Conservation (phyloP, 495 filamentous ascomycete species). For the Penicillium cataractarum region DNA sequence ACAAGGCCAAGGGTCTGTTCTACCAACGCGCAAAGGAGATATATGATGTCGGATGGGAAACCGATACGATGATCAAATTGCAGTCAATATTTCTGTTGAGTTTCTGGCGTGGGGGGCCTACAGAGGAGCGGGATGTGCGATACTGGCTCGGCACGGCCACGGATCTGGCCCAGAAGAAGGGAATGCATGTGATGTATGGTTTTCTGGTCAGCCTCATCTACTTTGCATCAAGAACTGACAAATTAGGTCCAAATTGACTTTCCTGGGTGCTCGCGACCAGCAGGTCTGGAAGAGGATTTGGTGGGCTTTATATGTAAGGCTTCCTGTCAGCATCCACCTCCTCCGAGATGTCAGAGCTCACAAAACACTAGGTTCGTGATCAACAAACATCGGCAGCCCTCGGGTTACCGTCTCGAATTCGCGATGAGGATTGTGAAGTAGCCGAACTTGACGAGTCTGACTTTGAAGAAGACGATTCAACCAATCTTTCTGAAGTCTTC, state of each 20-base stretch:
- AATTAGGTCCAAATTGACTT: slow-evolving; percentile 41
- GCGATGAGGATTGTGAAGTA: slow-evolving; percentile 52
- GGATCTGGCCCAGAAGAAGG: slow-evolving; percentile 46
- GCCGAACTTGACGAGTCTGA: slow-evolving; percentile 42
- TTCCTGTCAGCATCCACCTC: too few species aligned
- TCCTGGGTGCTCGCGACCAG: slow-evolving; percentile 33
- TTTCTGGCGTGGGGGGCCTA: slow-evolving; percentile 46
- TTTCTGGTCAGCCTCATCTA: not conserved
- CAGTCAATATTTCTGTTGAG: slow-evolving; percentile 50
- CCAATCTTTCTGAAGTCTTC: slow-evolving; percentile 34
- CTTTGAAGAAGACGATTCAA: slow-evolving; percentile 36
- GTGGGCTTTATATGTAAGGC: slow-evolving; percentile 52
- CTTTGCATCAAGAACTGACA: slow-evolving; percentile 12
- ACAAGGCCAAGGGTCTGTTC: slow-evolving; percentile 43
- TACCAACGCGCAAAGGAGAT: slow-evolving; percentile 48
- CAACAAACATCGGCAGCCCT: slow-evolving; percentile 47
- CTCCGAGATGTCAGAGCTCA: not conserved
- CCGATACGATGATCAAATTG: slow-evolving; percentile 39
- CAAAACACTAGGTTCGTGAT: slow-evolving; percentile 35
- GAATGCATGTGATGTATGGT: slow-evolving; percentile 49
- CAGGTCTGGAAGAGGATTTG: slow-evolving; percentile 51
- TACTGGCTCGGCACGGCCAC: slow-evolving; percentile 50
- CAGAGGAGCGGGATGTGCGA: slow-evolving; percentile 45
- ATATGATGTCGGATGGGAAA: slow-evolving; percentile 48
- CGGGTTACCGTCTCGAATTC: slow-evolving; percentile 44